Base-by-base conservation (phyloP, 805 yeast species). In the Jamesozyma lodderae region DNA sequence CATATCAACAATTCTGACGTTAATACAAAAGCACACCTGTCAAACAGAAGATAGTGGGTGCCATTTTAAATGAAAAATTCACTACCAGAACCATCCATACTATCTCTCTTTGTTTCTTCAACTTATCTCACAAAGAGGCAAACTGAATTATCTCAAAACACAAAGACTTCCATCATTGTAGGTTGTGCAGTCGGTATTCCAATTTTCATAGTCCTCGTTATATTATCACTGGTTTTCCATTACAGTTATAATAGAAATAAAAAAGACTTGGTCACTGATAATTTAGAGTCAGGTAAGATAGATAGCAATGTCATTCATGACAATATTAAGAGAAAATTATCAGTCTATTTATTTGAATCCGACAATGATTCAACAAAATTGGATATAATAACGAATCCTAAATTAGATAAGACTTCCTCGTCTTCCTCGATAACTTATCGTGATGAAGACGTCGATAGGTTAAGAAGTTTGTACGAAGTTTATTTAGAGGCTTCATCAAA, bases 381-480 rank as follows among this genome's bases (percentile, higher is more conserved):
- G 19, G 22, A 29, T 17, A 21, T 20, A 3, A 13, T 16, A 13
- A 28, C 29, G 14, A 10, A n/a, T 6, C 6, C 11, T 6, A 26
- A 26, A n/a, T n/a, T n/a, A n/a, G n/a, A n/a, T 22, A 22, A 22
- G 7, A 21, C 6, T 13, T 6, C 8, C 25, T 11, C 17, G n/a
- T 13, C 6, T 21, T 6, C 8, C 25, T 11, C 17, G n/a, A 19
- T 6, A n/a, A 15, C 17, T 10, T 25, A 33, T 11, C 84, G 81
- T 48, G 78, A 72, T 44, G 90, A 82, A 52, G 76, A 77, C 51
- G 65, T 81, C 43, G 69, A 72, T 42, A 70, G 90, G 60, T 75
- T 82, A 81, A 80, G 76, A 53, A 79, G 87, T 28, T 81, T 82
- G n/a, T 82, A 82, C 59, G 74, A 73, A 35, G 82, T 81, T 17